Percentiles rank a stretch among this genome's conserved stretches.
phyloP scores from a whole-genome alignment of 108 stramenopile genomes.

The Thalassiosira profunda region DNA sequence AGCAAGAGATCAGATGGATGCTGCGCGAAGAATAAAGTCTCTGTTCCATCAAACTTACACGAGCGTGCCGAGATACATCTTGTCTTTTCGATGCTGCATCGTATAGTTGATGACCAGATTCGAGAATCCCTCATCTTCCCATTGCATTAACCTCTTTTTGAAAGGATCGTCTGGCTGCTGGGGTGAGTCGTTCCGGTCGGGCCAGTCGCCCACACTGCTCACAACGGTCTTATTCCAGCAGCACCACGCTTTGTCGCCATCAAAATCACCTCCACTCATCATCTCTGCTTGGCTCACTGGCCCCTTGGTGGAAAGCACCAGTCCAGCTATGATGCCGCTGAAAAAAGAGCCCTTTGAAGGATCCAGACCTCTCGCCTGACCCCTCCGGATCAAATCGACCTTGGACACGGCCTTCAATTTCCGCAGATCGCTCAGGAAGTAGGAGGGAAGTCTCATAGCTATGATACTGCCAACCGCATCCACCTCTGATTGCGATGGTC shows the following conservation, averaged over 20 bases:
- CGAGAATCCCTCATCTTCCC: neutral
- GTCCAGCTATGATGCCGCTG: slow-evolving; percentile 5
- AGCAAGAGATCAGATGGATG: no score
- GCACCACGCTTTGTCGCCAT: slow-evolving; percentile 32
- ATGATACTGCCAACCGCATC: slow-evolving; percentile 6
- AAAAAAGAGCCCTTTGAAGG: slow-evolving; percentile 26
- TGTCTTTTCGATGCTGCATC: slow-evolving; percentile 13
- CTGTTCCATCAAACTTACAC: no score
- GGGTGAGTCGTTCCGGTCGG: neutral
- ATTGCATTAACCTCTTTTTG: neutral
- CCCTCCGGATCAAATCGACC: slow-evolving; percentile 6
- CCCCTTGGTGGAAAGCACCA: slow-evolving; percentile 41
- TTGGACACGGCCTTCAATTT: slow-evolving; percentile 28
- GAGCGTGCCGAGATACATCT: neutral
- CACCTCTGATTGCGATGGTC: neutral
- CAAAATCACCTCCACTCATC: slow-evolving; percentile 49
- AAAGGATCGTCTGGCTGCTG: neutral
- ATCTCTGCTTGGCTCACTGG: slow-evolving; percentile 32
- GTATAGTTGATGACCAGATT: slow-evolving; percentile 9
- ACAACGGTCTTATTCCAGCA: slow-evolving; percentile 15
- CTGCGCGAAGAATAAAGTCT: no score
- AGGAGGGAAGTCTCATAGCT: slow-evolving; percentile 40
- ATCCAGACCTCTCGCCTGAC: no score
- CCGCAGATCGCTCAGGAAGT: slow-evolving; percentile 35
- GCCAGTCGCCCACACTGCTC: neutral